Evolutionary conservation across 1,139 yeast species (phyloP), one percentile per base, ranked within the genome.

Genomic region (Saccharomyces hybrid): DNA sequence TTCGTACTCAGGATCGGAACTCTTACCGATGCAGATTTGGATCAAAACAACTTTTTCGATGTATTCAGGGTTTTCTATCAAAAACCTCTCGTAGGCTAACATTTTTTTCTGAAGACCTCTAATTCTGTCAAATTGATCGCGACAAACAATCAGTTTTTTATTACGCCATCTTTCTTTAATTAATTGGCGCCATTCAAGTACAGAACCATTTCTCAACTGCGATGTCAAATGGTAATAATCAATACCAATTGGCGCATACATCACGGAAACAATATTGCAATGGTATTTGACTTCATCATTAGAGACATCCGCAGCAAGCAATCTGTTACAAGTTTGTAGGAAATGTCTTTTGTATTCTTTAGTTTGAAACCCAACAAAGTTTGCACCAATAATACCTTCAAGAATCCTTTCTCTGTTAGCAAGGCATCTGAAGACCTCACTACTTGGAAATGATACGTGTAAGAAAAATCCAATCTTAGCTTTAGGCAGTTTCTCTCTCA

Each of bases 361-460:
- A 13, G 93, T 89, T 70, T 91, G 98, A 74, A 91, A 90, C 1
- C 90, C 83, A 49, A 91, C 79, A 56, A 86, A 81, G 63, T 89
- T 88, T 3, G 97, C 91, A 3, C 96, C 97, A 49, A 91, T 74
- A 76, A 91, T 78, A 5, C 98, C 98, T 59, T 80, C 79, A 26
- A 91, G 74, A 25, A 91, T 75, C 31, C 80, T 80, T 52, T 80
- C 82, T 63, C 98, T 78, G 66, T 88, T 91, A 1, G 97, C 96
- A 60, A 91, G 78, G 67, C 97, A 90, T 59, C 97, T 78, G 73
- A 90, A 91, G 4, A 90, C 96, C 69, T 91, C 98, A 44, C 93
- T 84, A 1, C 96, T 87, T 4, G 98, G 98, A 74, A 91, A 91
- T 1, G 97, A 86, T 26, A 91, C 88, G 66, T 91, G 98, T 54